Evolutionary conservation across 352 stramenopile species (phyloP), one percentile per base, ranked within the genome.

Genomic region (Phytophthora brassicae): DNA sequence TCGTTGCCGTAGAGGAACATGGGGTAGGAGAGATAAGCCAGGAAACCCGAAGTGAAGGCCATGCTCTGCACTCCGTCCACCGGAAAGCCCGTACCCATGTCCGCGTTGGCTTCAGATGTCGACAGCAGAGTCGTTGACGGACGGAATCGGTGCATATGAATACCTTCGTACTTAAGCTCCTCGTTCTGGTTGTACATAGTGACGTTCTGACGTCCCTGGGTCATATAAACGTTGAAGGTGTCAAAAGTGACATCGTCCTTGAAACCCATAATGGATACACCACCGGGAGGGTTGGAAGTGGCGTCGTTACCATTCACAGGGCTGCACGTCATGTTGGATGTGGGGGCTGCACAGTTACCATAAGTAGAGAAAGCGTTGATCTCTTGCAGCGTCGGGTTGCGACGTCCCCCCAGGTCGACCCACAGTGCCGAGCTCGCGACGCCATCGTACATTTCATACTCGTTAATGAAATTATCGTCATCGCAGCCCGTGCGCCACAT

Each of bases 11-110:
- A 86, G 14, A 88, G 49, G 71, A 77, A 90, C 50, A 87, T 58
- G 13, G 81, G 81, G 64, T 77, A 87, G 50, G 76, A 87, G 28
- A 86, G 44, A 45, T 78, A 88, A 11, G 77, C 67, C 35, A 87
- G 62, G 57, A 90, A 90, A 22, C 78, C 78, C 23, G 59, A 47
- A 24, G 60, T 69, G 61, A 90, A 87, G 7, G 55, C 67, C 47
- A 90, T 50, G 4, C 57, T 53, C 45, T 88, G 81, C 36, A 90
- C 66, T 7, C 78, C 81, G 14, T 84, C 52, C 11, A 88, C 72
- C 1, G 81, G 81, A 22, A 38, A 63, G 6, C 57, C 78, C 24
- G 75, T 90, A 28, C 81, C 78, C 48, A 77, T 81, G 7, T 56
- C 19, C 3, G 53, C 26, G 39, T 75, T 74, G 9, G 36, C 58